A percentile compares a stretch with the other conserved stretches of the same genome.
Conservation (phyloP, 164 flowering plant species). For the Vitis vinifera region DNA sequence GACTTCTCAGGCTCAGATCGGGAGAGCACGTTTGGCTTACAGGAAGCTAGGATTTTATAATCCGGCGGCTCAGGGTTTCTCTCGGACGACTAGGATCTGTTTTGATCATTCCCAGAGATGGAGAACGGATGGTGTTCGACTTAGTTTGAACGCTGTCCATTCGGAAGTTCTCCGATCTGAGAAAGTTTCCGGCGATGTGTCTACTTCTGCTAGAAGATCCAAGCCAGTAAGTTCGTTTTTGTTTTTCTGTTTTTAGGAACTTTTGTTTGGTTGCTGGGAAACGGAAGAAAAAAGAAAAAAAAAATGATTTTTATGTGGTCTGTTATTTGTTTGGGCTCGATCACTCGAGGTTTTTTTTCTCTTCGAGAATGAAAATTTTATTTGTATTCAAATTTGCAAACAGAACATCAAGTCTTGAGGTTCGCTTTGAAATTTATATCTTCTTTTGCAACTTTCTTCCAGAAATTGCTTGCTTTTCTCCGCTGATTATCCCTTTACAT, state of each 20-base stretch:
- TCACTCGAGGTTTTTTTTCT: no score
- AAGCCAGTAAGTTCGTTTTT: conserved; percentile 32
- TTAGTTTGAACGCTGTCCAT: conserved; percentile 33
- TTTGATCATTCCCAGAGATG: conserved; percentile 26
- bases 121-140: conserved; percentile 24
- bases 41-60: conserved; percentile 28
- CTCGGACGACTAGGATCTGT: conserved; percentile 12
- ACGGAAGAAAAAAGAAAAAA: neutral
- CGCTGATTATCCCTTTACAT: no score
- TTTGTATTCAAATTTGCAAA: no score
- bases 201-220: conserved; percentile 11
- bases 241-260: neutral
- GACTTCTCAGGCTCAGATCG: conserved; percentile 36
- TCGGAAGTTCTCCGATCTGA: conserved; percentile 21
- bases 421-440: no score
- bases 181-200: conserved; percentile 2
- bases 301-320: neutral
- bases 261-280: conserved; percentile 3
- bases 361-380: no score
- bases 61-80: conserved; percentile 15
- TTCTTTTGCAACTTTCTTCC: no score
- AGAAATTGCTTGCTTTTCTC: no score
- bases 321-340: neutral
- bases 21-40: conserved; percentile 15
- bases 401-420: no score